Base-by-base conservation (phyloP, 2,329 filamentous ascomycete genomes). In the Colletotrichum sp. region DNA sequence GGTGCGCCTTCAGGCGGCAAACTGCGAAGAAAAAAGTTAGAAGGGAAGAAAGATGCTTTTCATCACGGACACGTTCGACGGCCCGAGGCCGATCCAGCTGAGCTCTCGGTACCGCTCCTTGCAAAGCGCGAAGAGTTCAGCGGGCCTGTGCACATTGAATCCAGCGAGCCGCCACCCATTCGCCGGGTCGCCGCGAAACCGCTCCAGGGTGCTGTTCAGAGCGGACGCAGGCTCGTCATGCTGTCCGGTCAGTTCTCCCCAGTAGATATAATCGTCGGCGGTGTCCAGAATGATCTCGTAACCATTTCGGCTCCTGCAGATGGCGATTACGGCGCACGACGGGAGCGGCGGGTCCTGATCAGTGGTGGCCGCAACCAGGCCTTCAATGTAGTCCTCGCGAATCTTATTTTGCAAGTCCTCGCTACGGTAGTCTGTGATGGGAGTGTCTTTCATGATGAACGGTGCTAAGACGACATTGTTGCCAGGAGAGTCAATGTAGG, bases 231-330 rank as follows among this genome's bases (percentile, higher is more conserved):
- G 64, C 66, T 76, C 71, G 18, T 73, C 71, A 28, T 76, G 68
- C 1, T 1, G 1, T 1, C 34, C 34, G 34, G 34, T 36, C 34
- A 1, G 15, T 16, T 8, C 34, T 8, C 4, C 71, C 75, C 78
- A 78, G 52, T 78, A 77, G n/a, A 79, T n/a, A 18, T 56, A 66
- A 24, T 73, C 73, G 26, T 78, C 75, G 2, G 73, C 68, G 24
- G 78, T 79, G 30, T 79, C 70, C n/a, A 79, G 32, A 8, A 78
- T 65, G 52, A 78, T 52, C 3, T 58, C 60, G 58, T 77, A 79
- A 2, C 73, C 75, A 61, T 34, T 67, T 13, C 52, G 32, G 13
- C 34, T 8, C n/a, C 9, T 28, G 58, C 21, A 30, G 21, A 75
- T 60, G 13, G 78, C 75, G 52, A 79, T 72, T 21, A 48, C 9